Percentiles rank a stretch among this genome's conserved stretches.
These are phyloP conservation scores for Chrysoporthe austroafricana DNA, from an alignment of 2,329 filamentous ascomycete genomes.

Conservation along the genomic window DNA sequence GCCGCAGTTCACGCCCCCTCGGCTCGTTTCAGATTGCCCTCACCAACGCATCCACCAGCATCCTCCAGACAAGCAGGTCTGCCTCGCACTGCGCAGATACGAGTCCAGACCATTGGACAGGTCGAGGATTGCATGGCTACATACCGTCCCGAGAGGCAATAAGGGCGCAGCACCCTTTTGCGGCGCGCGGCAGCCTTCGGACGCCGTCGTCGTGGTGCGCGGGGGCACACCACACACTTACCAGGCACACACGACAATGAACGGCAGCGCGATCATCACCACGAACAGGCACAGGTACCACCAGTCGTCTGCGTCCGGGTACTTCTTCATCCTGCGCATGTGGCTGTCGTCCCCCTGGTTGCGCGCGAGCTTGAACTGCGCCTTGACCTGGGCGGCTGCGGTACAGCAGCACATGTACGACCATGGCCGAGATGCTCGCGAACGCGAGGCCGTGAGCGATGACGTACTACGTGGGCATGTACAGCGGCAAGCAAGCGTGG, in stretches of 20 bases:
- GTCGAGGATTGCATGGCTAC: too few relatives aligned
- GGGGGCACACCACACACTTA: not conserved
- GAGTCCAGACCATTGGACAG: too few relatives aligned
- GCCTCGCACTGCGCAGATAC: too few relatives aligned
- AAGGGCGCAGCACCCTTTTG: too few relatives aligned
- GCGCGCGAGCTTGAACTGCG: constrained; percentile 58
- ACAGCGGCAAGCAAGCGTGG: constrained; percentile 67
- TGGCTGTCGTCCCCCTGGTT: constrained; percentile 62
- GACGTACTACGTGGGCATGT: constrained; percentile 64
- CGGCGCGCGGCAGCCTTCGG: too few relatives aligned
- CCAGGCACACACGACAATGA: constrained; percentile 59
- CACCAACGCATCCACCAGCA: too few relatives aligned
- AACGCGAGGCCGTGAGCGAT: constrained; percentile 63
- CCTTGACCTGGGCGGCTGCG: constrained; percentile 58
- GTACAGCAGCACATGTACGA: constrained; percentile 60
- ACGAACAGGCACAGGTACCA: constrained; percentile 59
- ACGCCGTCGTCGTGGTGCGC: too few relatives aligned
- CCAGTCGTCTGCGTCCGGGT: constrained; percentile 62
- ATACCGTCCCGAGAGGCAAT: too few relatives aligned
- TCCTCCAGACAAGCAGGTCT: too few relatives aligned
- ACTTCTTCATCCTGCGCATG: constrained; percentile 66
- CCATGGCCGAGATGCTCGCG: too few relatives aligned
- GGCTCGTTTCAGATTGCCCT: too few relatives aligned
- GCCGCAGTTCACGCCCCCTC: too few relatives aligned
- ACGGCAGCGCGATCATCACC: constrained; percentile 58